A percentile compares a stretch with the other conserved stretches of the same genome.
phyloP scores from a whole-genome alignment of 148 eudicot species.

The Polygonum maritimum region DNA sequence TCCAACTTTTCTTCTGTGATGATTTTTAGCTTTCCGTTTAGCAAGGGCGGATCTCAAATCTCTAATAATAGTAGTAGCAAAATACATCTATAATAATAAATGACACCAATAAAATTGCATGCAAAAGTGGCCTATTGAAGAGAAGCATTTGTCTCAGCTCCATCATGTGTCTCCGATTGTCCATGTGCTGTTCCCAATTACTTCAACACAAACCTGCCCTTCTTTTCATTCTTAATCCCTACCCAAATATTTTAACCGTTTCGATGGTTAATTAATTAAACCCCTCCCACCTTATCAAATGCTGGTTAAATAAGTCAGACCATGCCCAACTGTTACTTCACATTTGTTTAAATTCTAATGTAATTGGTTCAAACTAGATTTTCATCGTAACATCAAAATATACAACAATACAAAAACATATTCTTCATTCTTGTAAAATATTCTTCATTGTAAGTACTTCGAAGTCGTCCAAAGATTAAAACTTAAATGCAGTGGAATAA shows the following conservation, averaged over 20 bases:
- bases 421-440: no score
- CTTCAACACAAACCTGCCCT: conserved; percentile 18
- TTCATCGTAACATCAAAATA: no score
- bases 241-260: neutral
- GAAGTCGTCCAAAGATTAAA: no score
- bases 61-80: neutral
- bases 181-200: conserved; percentile 68
- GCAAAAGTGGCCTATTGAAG: neutral
- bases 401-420: no score
- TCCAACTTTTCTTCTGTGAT: neutral
- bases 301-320: neutral
- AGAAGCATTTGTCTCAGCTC: conserved; percentile 34
- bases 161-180: conserved; percentile 25
- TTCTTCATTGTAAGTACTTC: no score
- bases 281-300: neutral
- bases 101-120: neutral
- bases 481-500: no score
- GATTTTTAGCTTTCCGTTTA: neutral
- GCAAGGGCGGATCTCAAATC: neutral
- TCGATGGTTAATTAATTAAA: neutral
- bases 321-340: neutral
- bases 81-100: neutral
- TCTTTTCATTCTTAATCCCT: neutral
- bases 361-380: no score
- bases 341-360: no score